phyloP scores from a whole-genome alignment of 192 early-diverging fungal genomes.

The Rhizoclosmatium globosum region DNA sequence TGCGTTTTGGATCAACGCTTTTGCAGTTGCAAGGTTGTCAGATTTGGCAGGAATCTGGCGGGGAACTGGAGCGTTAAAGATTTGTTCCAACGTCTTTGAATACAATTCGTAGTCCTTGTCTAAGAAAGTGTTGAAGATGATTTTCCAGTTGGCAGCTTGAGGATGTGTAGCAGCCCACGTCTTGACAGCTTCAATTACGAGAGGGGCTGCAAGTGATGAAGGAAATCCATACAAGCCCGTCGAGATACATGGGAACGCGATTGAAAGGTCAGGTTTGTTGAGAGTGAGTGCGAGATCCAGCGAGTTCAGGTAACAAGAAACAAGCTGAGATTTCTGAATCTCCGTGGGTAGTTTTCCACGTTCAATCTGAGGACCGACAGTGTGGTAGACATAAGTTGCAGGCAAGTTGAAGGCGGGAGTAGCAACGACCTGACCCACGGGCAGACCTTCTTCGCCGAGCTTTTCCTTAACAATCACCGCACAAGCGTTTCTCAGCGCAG shows the following conservation, averaged over 20 bases:
- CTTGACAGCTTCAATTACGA: conserved; percentile 51
- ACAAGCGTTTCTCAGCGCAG: conserved; percentile 75
- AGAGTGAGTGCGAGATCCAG: conserved; percentile 60
- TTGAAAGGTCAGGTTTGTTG: conserved; percentile 62
- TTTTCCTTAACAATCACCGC: conserved; percentile 77
- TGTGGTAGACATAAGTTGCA: conserved; percentile 82
- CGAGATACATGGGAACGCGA: conserved; percentile 88
- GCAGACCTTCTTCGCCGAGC: background rate
- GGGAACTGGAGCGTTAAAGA: background rate
- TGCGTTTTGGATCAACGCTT: conserved; percentile 3
- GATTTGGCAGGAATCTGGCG: background rate
- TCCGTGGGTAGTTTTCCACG: background rate
- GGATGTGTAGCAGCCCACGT: conserved; percentile 1
- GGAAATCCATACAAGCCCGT: conserved; percentile 93
- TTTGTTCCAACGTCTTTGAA: background rate
- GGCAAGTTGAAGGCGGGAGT: conserved; percentile 79
- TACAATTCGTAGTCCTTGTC: conserved; percentile 33
- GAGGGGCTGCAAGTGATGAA: conserved; percentile 71
- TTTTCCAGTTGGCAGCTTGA: conserved; percentile 18
- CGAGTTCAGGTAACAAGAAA: conserved; percentile 69
- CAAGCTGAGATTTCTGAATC: conserved; percentile 57
- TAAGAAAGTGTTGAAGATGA: conserved; percentile 39
- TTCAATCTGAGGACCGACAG: conserved; percentile 69
- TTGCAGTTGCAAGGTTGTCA: background rate
- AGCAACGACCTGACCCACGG: conserved; percentile 28